Percentiles rank a stretch among this genome's conserved stretches.
Evolutionary conservation across 495 filamentous ascomycete genomes (phyloP).

Genomic region (Aspergillus olivimuriae): DNA sequence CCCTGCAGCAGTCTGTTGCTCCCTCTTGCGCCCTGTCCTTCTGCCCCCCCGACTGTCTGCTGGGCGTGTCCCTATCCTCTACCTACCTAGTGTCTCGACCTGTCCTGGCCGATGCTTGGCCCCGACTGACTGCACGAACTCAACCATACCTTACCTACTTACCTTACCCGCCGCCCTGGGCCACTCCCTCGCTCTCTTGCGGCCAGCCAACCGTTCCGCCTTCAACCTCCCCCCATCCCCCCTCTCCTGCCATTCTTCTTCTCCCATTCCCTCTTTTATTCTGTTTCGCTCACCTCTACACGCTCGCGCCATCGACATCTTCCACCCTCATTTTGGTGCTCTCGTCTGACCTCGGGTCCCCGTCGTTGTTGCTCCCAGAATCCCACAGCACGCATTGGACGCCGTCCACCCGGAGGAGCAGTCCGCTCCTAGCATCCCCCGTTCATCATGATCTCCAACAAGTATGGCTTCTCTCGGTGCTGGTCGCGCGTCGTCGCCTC

Average conservation of each 20-base stretch:
- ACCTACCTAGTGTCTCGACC: slow-evolving; percentile 10
- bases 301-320: too few relatives aligned
- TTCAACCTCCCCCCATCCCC: slow-evolving; percentile 6
- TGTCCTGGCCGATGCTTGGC: slow-evolving; percentile 4
- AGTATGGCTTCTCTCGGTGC: slow-evolving; percentile 48
- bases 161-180: too few relatives aligned
- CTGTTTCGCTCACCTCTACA: too few relatives aligned
- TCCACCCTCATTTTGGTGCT: too few relatives aligned
- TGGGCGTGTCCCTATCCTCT: slow-evolving; percentile 3
- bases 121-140: not conserved
- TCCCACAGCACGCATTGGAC: slow-evolving; percentile 32
- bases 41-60: slow-evolving; percentile 5
- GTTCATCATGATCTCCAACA: slow-evolving; percentile 77
- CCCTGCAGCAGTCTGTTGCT: too few relatives aligned
- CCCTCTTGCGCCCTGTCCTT: too few relatives aligned
- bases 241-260: slow-evolving; percentile 3
- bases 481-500: slow-evolving; percentile 6
- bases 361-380: too few relatives aligned
- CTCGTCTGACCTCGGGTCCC: not conserved
- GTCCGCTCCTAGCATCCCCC: slow-evolving; percentile 33
- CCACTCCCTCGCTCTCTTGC: slow-evolving; percentile 14
- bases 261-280: not conserved
- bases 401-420: slow-evolving; percentile 33
- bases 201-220: slow-evolving; percentile 6
- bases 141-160: too few relatives aligned